These are phyloP conservation scores for Biscogniauxia marginata DNA, from an alignment of 2,329 filamentous ascomycete genomes.

Conservation along the genomic window DNA sequence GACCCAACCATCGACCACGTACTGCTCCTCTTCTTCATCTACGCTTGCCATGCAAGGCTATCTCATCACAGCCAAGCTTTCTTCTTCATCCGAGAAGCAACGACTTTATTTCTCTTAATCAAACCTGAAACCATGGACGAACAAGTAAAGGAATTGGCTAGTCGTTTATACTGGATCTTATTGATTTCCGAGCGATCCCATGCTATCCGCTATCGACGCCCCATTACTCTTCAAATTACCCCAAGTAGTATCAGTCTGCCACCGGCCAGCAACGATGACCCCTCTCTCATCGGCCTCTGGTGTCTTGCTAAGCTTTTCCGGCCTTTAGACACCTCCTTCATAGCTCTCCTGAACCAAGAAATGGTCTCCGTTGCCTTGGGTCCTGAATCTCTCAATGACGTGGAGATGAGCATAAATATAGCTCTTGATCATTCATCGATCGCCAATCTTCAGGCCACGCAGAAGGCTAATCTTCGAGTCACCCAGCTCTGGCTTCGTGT, in stretches of 20 bases:
- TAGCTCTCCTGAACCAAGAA: constrained; percentile 41
- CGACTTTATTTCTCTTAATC: constrained; percentile 39
- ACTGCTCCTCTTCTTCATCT: constrained; percentile 43
- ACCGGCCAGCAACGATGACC: constrained; percentile 25
- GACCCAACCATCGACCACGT: constrained; percentile 40
- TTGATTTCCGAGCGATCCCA: constrained; percentile 45
- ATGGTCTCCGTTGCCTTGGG: constrained; percentile 31
- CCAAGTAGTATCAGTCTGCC: constrained; percentile 32
- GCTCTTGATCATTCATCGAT: constrained; percentile 34
- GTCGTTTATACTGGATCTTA: constrained; percentile 44
- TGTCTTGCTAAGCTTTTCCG: constrained; percentile 41
- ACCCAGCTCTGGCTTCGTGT: constrained; percentile 47
- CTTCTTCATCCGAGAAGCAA: constrained; percentile 44
- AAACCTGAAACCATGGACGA: constrained; percentile 29
- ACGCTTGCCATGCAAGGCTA: constrained; percentile 42
- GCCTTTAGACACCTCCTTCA: constrained; percentile 42
- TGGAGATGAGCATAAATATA: constrained; percentile 37
- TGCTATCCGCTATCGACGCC: constrained; percentile 43
- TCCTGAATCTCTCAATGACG: constrained; percentile 33
- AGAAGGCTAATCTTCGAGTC: constrained; percentile 44
- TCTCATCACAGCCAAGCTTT: constrained; percentile 45
- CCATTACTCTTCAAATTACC: constrained; percentile 43
- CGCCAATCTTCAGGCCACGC: constrained; percentile 39
- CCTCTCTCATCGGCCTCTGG: constrained; percentile 38
- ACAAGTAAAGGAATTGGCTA: constrained; percentile 26